Evolutionary conservation across 2,329 filamentous ascomycete species (phyloP).

Genomic region (Stagonosporopsis rhizophila): DNA sequence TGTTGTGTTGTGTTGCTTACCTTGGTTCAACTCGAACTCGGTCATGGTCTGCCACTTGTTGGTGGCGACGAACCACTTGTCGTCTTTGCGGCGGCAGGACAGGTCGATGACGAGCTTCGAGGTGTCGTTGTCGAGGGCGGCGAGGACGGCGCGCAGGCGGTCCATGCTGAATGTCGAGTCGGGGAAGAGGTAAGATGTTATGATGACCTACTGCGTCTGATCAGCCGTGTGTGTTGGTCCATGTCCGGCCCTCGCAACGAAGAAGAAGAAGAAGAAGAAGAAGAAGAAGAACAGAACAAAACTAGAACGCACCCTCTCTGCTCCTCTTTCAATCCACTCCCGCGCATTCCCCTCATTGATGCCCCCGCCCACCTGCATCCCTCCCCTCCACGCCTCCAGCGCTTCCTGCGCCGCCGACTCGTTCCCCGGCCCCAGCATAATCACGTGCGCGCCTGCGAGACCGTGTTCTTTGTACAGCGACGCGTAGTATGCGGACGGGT

Average conservation of each 20-base stretch:
- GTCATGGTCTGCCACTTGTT: conserved; percentile 99
- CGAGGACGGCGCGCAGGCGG: conserved; percentile 76
- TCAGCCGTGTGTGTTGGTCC: neutral
- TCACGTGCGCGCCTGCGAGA: conserved; percentile 85
- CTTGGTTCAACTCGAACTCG: conserved; percentile 90
- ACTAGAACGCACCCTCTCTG: conserved; percentile 76
- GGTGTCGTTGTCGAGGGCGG: conserved; percentile 75
- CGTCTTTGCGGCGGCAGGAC: conserved; percentile 79
- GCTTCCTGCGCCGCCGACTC: conserved; percentile 80
- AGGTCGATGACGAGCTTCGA: conserved; percentile 91
- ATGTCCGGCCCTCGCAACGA: no score
- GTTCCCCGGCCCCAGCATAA: conserved; percentile 93
- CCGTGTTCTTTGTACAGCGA: conserved; percentile 77
- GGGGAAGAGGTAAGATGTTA: conserved; percentile 95
- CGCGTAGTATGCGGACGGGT: conserved; percentile 83
- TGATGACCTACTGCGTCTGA: conserved; percentile 76
- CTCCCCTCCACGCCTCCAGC: conserved; percentile 76
- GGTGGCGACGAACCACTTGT: conserved; percentile 96
- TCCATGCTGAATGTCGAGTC: conserved; percentile 79
- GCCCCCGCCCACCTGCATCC: conserved; percentile 91
- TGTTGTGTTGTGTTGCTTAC: conserved; percentile 54
- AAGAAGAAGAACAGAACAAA: no score
- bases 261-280: no score
- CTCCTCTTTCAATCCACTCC: conserved; percentile 86
- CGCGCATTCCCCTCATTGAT: conserved; percentile 85